Evolutionary conservation across 495 filamentous ascomycete genomes (phyloP).

Genomic region (Cryomyces antarcticus): DNA sequence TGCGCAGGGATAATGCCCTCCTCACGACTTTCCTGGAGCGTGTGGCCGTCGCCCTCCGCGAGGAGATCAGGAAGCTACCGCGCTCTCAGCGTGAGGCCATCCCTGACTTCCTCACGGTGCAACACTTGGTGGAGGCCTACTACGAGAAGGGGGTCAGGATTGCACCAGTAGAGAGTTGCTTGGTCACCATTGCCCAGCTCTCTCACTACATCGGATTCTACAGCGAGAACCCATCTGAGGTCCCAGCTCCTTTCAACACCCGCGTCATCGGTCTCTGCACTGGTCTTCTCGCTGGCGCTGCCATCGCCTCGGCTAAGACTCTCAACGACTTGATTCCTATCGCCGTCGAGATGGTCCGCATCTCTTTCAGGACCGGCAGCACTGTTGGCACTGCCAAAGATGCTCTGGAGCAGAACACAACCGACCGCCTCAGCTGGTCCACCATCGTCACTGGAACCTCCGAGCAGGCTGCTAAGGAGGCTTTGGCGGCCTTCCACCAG

Average conservation of each 20-base stretch:
- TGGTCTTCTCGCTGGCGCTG: conserved; percentile 49
- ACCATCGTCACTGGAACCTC: conserved; percentile 28
- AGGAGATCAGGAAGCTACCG: conserved; percentile 40
- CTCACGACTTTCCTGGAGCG: conserved; percentile 45
- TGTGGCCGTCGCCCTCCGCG: conserved; percentile 36
- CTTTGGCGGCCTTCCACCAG: conserved; percentile 30
- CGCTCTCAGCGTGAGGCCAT: conserved; percentile 37
- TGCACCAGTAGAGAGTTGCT: conserved; percentile 40
- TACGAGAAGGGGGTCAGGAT: conserved; percentile 34
- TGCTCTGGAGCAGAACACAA: conserved; percentile 26
- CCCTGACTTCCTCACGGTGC: conserved; percentile 46
- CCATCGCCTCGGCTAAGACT: conserved; percentile 44
- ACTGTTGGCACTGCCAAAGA: conserved; percentile 32
- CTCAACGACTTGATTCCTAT: conserved; percentile 46
- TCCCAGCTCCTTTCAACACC: conserved; percentile 23
- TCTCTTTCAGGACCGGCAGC: conserved; percentile 52
- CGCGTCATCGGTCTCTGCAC: conserved; percentile 47
- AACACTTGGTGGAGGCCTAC: conserved; percentile 51
- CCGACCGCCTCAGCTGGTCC: conserved; percentile 34
- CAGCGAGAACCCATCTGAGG: conserved; percentile 26
- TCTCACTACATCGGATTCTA: conserved; percentile 57
- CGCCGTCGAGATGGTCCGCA: conserved; percentile 46
- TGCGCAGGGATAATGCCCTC: conserved; percentile 42
- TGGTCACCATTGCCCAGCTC: conserved; percentile 51
- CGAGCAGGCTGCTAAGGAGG: conserved; percentile 23